Percentiles rank a stretch among this genome's conserved stretches.
Conservation (phyloP, 805 yeast genomes). For the Jamesozyma hellenica region DNA sequence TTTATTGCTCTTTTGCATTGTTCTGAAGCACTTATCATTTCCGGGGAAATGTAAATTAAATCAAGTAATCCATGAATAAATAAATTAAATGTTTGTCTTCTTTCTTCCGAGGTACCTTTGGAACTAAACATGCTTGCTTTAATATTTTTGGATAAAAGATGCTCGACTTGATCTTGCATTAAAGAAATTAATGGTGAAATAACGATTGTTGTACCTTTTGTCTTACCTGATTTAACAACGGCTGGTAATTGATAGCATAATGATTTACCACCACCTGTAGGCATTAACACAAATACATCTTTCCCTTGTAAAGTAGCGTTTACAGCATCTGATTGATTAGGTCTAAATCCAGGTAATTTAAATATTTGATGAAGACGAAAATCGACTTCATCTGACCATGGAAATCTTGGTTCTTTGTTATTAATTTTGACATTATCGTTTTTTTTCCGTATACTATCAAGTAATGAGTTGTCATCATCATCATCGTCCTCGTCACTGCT, state of each 20-base stretch:
- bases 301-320: slow-evolving; percentile 64
- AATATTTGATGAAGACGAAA: slow-evolving; percentile 49
- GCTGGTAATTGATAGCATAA: slow-evolving; percentile 95
- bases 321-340: slow-evolving; percentile 81
- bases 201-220: slow-evolving; percentile 82
- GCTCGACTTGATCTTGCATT: slow-evolving; percentile 96
- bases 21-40: slow-evolving; percentile 74
- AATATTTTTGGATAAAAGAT: slow-evolving; percentile 55
- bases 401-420: slow-evolving; percentile 10
- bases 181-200: slow-evolving; percentile 90
- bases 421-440: background rate
- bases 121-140: slow-evolving; percentile 87
- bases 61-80: slow-evolving; percentile 62
- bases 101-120: slow-evolving; percentile 53
- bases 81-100: slow-evolving; percentile 50
- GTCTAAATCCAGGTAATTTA: slow-evolving; percentile 57
- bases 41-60: slow-evolving; percentile 85
- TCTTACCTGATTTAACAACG: slow-evolving; percentile 59
- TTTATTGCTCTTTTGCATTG: slow-evolving; percentile 58
- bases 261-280: slow-evolving; percentile 98
- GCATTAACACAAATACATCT: slow-evolving; percentile 94
- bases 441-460: slow-evolving; percentile 6
- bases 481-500: slow-evolving; percentile 9
- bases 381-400: slow-evolving; percentile 66
- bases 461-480: slow-evolving; percentile 20